phyloP scores from a whole-genome alignment of 805 yeast species.

The Zygosaccharomyces pseudorouxii region DNA sequence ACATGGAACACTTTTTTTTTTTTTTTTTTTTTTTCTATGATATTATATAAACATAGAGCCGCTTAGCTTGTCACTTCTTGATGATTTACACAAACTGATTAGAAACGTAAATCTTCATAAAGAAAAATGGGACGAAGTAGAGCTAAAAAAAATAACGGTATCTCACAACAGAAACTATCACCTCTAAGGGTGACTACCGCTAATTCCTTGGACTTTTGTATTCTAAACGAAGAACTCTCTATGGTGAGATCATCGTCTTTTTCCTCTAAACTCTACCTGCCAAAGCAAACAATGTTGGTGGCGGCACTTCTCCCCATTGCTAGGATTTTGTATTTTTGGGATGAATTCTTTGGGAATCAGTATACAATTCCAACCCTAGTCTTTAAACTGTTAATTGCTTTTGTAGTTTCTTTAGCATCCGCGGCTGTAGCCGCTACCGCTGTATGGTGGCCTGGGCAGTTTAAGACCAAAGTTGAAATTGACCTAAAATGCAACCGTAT shows the following conservation, averaged over 20 bases:
- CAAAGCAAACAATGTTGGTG: not conserved
- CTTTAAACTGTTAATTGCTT: not conserved
- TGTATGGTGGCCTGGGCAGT: slow-evolving; percentile 5
- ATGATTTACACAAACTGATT: not conserved
- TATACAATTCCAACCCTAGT: not conserved
- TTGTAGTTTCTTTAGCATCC: slow-evolving; percentile 1
- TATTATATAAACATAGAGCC: not conserved
- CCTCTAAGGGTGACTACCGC: not conserved
- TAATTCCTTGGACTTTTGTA: not conserved
- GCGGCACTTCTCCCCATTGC: not conserved
- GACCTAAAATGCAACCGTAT: slow-evolving; percentile 1
- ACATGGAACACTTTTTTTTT: not conserved
- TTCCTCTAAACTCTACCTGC: not conserved
- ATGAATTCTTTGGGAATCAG: not conserved
- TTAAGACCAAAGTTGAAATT: not conserved
- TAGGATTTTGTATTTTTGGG: not conserved
- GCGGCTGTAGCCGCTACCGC: slow-evolving; percentile 2
- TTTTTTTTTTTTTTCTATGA: not conserved
- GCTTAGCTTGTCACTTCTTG: not conserved
- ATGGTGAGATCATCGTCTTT: not conserved
- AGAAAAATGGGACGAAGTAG: not conserved
- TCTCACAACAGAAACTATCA: not conserved
- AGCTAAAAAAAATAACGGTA: not conserved
- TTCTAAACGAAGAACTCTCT: not conserved
- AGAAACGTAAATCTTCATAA: not conserved